Conservation (phyloP, 2,329 filamentous ascomycete genomes). For the Cordyceps cicadae region DNA sequence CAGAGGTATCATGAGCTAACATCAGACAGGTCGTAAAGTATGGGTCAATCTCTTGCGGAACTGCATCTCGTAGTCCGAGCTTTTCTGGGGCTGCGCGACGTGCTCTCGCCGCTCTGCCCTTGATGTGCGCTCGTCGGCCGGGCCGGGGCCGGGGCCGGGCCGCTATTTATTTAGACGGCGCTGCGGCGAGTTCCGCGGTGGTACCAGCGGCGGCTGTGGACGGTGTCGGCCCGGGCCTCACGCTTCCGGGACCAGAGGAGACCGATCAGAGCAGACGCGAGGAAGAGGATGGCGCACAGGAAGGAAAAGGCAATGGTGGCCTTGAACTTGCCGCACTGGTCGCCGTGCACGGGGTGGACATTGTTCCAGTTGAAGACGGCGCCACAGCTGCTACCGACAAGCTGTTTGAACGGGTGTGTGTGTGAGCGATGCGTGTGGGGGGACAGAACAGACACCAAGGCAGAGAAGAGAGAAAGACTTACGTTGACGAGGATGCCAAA, state of each 20-base stretch:
- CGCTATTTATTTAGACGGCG: conserved; percentile 31
- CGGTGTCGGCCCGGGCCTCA: conserved; percentile 21
- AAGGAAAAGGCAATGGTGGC: conserved; percentile 65
- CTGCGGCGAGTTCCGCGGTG: conserved; percentile 37
- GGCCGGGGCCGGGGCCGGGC: no score
- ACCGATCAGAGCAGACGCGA: conserved; percentile 53
- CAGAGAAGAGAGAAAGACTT: conserved; percentile 8
- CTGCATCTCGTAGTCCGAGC: background rate
- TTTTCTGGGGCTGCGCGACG: background rate
- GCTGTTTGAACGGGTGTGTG: conserved; percentile 18
- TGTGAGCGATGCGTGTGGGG: background rate
- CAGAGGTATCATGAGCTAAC: conserved; percentile 4
- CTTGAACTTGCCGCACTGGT: conserved; percentile 60
- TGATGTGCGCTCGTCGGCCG: background rate
- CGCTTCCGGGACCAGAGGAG: conserved; percentile 43
- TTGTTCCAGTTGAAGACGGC: conserved; percentile 52
- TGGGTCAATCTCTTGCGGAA: background rate
- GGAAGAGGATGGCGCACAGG: conserved; percentile 62
- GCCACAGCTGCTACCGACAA: conserved; percentile 43
- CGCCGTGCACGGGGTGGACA: conserved; percentile 35
- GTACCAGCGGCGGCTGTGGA: conserved; percentile 20
- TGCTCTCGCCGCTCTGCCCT: background rate
- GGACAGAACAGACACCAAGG: background rate
- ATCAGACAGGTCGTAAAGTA: background rate
- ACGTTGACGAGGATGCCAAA: conserved; percentile 60